Conservation (phyloP, 345 rosid genomes). For the Heritiera littoralis region DNA sequence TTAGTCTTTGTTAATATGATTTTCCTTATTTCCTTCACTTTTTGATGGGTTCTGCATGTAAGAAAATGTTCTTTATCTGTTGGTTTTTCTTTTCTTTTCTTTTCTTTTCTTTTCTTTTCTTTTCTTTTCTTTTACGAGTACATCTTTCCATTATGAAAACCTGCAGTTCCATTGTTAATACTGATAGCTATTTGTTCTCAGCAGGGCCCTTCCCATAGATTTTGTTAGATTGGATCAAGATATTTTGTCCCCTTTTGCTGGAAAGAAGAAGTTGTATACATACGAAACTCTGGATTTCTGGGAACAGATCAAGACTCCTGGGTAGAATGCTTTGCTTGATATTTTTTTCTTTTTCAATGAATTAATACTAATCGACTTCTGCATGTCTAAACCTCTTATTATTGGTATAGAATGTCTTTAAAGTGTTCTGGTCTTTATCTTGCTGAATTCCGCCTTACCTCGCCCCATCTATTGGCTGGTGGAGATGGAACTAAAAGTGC, state of each 20-base stretch:
- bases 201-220: constrained; percentile 41
- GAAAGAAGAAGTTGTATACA: constrained; percentile 79
- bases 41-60: not conserved
- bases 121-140: not conserved
- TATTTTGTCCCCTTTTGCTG: constrained; percentile 86
- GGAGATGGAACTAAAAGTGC: constrained; percentile 61
- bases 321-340: constrained; percentile 35
- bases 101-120: not conserved
- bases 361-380: not conserved
- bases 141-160: not conserved
- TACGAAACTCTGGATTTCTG: constrained; percentile 76
- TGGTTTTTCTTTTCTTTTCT: not conserved
- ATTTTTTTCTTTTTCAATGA: not conserved
- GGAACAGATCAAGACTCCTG: constrained; percentile 93
- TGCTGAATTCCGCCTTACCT: constrained; percentile 52
- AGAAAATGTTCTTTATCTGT: not conserved
- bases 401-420: constrained; percentile 53
- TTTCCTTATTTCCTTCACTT: not conserved
- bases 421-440: constrained; percentile 78
- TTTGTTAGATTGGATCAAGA: constrained; percentile 92
- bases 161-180: not conserved
- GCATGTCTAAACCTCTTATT: constrained; percentile 17
- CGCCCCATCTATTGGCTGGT: constrained; percentile 57
- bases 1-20: not conserved
- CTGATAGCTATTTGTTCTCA: constrained; percentile 8